phyloP scores from a whole-genome alignment of 305 asterid species.

The Fraxinus floribunda region DNA sequence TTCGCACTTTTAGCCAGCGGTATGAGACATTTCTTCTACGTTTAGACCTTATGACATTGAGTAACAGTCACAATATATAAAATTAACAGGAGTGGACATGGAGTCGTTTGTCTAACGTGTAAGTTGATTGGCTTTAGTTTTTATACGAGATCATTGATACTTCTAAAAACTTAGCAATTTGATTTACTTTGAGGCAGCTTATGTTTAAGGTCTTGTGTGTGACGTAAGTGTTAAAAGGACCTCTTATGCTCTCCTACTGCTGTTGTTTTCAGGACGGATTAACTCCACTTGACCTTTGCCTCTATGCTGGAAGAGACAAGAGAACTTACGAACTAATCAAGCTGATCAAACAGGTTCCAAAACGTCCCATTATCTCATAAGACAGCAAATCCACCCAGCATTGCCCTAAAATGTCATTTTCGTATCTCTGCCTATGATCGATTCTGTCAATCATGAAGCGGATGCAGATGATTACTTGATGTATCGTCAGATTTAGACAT shows the following conservation, averaged over 20 bases:
- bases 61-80: neutral
- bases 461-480: neutral
- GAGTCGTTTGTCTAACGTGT: neutral
- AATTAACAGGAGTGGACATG: neutral
- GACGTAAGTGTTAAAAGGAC: neutral
- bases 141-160: neutral
- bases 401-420: neutral
- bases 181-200: neutral
- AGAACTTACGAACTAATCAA: conserved; percentile 80
- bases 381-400: neutral
- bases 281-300: conserved; percentile 77
- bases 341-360: conserved; percentile 51
- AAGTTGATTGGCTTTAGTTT: neutral
- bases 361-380: neutral
- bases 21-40: neutral
- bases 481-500: neutral
- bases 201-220: neutral
- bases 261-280: conserved; percentile 68
- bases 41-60: neutral
- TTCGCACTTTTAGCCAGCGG: neutral
- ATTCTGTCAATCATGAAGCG: neutral
- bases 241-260: neutral
- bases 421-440: neutral
- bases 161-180: neutral
- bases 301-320: conserved; percentile 60